Percentiles rank a stretch among this genome's conserved stretches.
Conservation (phyloP, 169 alveolate genomes). For the Pseudocohnilembus persalinus region DNA sequence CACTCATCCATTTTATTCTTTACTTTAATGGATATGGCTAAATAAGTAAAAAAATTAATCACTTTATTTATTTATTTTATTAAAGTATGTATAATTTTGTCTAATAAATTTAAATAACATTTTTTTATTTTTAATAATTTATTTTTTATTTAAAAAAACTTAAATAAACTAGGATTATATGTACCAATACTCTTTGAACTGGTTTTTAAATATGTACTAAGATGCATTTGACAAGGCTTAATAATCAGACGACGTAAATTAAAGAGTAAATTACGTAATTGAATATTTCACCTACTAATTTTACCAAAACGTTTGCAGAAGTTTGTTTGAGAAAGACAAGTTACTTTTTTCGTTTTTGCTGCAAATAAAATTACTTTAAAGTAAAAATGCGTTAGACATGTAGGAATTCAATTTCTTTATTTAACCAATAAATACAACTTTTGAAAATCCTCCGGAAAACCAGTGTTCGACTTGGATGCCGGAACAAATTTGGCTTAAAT, state of each 20-base stretch:
- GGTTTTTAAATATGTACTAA: slow-evolving; percentile 71
- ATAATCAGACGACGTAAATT: slow-evolving; percentile 63
- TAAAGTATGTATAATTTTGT: background rate
- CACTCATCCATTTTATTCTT: slow-evolving; percentile 77
- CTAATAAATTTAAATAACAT: too few relatives aligned
- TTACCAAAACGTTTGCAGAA: slow-evolving; percentile 74
- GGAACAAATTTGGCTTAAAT: slow-evolving; percentile 43
- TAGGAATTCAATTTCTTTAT: slow-evolving; percentile 61
- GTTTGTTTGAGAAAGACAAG: slow-evolving; percentile 80
- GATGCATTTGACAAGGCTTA: slow-evolving; percentile 72
- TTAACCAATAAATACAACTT: slow-evolving; percentile 61
- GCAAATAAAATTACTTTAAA: slow-evolving; percentile 60
- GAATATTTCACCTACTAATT: slow-evolving; percentile 67
- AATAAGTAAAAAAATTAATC: background rate
- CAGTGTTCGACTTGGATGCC: slow-evolving; percentile 46
- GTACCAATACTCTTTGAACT: slow-evolving; percentile 81
- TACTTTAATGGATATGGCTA: slow-evolving; percentile 66
- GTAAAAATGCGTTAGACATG: slow-evolving; percentile 49
- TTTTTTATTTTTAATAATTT: too few relatives aligned
- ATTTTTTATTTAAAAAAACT: too few relatives aligned
- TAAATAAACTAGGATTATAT: slow-evolving; percentile 63
- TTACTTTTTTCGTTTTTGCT: slow-evolving; percentile 75
- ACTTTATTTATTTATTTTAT: too few relatives aligned
- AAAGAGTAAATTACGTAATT: slow-evolving; percentile 64
- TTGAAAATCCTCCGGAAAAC: slow-evolving; percentile 35